Evolutionary conservation across 2,329 filamentous ascomycete genomes (phyloP), one percentile per base, ranked within the genome.

Genomic region (Tolypocladium guangdongense): DNA sequence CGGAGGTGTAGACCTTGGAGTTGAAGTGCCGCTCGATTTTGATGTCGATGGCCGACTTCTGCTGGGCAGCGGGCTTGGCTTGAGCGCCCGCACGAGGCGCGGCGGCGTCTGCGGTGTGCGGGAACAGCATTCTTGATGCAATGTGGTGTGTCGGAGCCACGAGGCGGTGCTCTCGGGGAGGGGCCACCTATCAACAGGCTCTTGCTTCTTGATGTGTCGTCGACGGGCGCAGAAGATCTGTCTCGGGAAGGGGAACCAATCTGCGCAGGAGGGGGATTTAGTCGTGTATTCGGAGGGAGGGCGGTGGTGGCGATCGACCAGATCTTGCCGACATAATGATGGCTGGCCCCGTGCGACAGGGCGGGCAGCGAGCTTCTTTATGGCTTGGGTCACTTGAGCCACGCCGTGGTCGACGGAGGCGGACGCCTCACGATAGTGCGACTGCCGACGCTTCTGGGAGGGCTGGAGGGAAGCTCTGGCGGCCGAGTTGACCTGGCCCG

Each of bases 1-100:
- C 72, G 0, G 78, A 77, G 5, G 76, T 80, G 66, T 82, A 83
- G 48, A 80, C 72, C 63, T 78, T 80, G 62, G 76, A 73, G 57
- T 60, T 71, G 66, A 73, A 81, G 69, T 82, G 76, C 63, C 76
- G 71, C 60, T 78, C 69, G 51, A 83, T 70, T 51, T 71, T 67
- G 64, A 83, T 68, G 45, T 70, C 68, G 60, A 82, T 72, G 60
- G 63, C 68, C 38, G 73, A 62, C 60, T 67, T 71, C 52, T 55
- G 55, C 49, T 52, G 49, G 39, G 47, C 46, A 36, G 54, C 32
- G 18, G 57, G 41, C 49, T 56, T 52, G 50, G 36, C 1, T 33
- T 35, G 35, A 33, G 37, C 37, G 30, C 36, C 49, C 0, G 48
- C 32, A 4, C 51, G 48, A 36, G 36, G 50, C 16, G 39, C 41